Evolutionary conservation across 2,329 filamentous ascomycete species (phyloP).

Genomic region (Colletotrichum sp.): DNA sequence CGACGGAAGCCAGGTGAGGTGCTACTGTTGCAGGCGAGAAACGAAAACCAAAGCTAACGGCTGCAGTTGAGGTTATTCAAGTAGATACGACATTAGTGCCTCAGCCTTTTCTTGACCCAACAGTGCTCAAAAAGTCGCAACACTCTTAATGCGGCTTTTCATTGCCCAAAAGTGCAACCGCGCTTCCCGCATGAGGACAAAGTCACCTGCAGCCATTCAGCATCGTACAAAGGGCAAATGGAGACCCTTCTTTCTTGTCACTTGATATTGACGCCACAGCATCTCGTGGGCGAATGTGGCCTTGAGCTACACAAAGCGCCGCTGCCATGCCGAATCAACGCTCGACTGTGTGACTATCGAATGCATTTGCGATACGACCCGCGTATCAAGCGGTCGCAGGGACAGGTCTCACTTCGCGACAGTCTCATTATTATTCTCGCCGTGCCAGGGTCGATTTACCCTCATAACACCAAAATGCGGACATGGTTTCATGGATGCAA

Average conservation of each 20-base stretch:
- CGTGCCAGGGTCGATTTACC: neutral
- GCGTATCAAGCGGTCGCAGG: neutral
- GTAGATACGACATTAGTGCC: slow-evolving; percentile 24
- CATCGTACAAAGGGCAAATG: neutral
- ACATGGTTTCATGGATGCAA: neutral
- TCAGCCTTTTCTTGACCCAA: slow-evolving; percentile 26
- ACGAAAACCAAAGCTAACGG: neutral
- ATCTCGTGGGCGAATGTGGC: neutral
- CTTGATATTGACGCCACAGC: neutral
- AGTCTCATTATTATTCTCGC: neutral
- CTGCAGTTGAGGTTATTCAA: slow-evolving; percentile 15
- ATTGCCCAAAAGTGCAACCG: neutral
- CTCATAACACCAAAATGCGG: neutral
- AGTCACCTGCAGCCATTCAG: neutral
- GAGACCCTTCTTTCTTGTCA: neutral
- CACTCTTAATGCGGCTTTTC: neutral
- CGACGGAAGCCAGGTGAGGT: slow-evolving; percentile 7
- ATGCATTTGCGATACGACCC: neutral
- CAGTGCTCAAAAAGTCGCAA: slow-evolving; percentile 17
- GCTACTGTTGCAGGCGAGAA: neutral
- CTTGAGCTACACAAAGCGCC: neutral
- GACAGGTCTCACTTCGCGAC: neutral
- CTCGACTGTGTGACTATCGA: neutral
- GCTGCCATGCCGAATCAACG: neutral
- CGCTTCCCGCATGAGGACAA: neutral